A percentile compares a stretch with the other conserved stretches of the same genome.
Evolutionary conservation across 2,329 filamentous ascomycete genomes (phyloP).

Genomic region (Colletotrichum sp.): DNA sequence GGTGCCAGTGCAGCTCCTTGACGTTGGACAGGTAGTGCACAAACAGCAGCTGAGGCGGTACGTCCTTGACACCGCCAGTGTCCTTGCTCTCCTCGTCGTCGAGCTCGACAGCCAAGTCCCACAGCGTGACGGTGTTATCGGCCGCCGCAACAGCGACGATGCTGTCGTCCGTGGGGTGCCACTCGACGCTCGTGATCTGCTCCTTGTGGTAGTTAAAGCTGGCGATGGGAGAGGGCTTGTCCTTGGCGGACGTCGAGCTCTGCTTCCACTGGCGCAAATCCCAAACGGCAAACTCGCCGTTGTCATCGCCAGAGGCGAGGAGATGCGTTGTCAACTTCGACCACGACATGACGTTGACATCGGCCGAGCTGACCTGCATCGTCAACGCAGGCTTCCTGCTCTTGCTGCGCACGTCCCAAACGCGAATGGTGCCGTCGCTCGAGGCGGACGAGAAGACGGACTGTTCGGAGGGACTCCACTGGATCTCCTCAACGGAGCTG

Average conservation of each 20-base stretch:
- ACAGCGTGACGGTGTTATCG: constrained; percentile 92
- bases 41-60: constrained; percentile 93
- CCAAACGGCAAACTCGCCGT: constrained; percentile 95
- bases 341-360: constrained; percentile 98
- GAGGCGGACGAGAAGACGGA: constrained; percentile 95
- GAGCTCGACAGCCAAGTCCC: constrained; percentile 95
- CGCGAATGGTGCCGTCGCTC: constrained; percentile 90
- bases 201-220: constrained; percentile 96
- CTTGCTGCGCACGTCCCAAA: constrained; percentile 96
- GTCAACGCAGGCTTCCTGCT: constrained; percentile 86
- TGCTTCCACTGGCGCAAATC: constrained; percentile 95
- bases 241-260: constrained; percentile 43
- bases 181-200: constrained; percentile 94
- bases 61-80: constrained; percentile 84
- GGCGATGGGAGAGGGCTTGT: constrained; percentile 81
- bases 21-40: constrained; percentile 95
- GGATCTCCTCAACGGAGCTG: constrained; percentile 89
- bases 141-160: constrained; percentile 91
- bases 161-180: constrained; percentile 97
- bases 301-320: constrained; percentile 89
- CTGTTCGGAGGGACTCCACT: constrained; percentile 93
- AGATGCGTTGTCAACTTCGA: constrained; percentile 87
- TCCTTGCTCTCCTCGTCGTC: constrained; percentile 97
- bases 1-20: constrained; percentile 98
- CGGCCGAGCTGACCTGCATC: constrained; percentile 80